These are phyloP conservation scores for Gymnopus androsaceus DNA, from an alignment of 1,284 basidiomycete species.

Conservation along the genomic window DNA sequence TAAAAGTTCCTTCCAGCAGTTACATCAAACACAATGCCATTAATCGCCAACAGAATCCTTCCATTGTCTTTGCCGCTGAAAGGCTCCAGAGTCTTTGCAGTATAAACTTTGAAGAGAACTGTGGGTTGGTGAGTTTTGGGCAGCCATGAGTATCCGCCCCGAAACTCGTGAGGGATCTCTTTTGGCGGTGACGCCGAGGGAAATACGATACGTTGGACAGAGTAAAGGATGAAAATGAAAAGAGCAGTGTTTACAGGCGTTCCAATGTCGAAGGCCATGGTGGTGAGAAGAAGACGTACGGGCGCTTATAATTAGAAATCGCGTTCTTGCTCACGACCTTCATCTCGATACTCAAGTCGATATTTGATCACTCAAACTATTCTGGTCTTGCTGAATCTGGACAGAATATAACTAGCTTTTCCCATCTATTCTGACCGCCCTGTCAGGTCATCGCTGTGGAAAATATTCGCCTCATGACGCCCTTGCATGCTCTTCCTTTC, in stretches of 20 bases:
- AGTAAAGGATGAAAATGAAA: constrained; percentile 77
- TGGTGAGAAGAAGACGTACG: background rate
- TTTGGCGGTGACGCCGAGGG: constrained; percentile 54
- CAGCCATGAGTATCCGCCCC: constrained; percentile 84
- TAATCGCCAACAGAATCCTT: constrained; percentile 85
- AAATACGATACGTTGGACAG: constrained; percentile 71
- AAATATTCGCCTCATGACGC: background rate
- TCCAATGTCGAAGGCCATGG: constrained; percentile 46
- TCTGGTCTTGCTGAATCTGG: too few species aligned
- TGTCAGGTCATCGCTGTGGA: too few species aligned
- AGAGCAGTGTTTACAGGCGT: constrained; percentile 76
- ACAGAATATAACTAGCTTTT: too few species aligned
- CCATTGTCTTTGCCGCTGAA: constrained; percentile 71
- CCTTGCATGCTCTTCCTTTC: background rate
- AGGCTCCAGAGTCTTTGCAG: constrained; percentile 68
- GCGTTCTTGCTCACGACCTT: too few species aligned
- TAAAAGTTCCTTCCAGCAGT: constrained; percentile 88
- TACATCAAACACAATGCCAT: constrained; percentile 89
- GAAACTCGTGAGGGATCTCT: constrained; percentile 67
- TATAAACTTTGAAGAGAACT: constrained; percentile 75
- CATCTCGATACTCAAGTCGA: too few species aligned
- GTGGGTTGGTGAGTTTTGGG: constrained; percentile 78
- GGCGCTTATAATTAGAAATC: background rate
- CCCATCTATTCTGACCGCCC: too few species aligned
- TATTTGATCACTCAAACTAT: too few species aligned